A percentile compares a stretch with the other conserved stretches of the same genome.
Conservation (phyloP, 1,284 basidiomycete genomes). For the Ganoderma lingzhi region DNA sequence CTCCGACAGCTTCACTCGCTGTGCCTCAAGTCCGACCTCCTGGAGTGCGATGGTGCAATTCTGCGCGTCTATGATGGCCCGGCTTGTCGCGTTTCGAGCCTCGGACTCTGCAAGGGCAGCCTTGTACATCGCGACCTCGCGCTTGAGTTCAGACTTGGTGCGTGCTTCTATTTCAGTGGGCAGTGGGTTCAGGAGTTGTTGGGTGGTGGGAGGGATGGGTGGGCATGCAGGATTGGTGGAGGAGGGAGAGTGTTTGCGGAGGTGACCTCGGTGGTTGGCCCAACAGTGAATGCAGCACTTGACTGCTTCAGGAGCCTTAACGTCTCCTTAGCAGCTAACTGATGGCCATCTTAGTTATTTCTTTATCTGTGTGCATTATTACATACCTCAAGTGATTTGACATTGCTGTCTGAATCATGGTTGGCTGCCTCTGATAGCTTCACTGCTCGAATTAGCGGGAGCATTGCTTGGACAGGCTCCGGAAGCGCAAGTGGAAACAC, state of each 20-base stretch:
- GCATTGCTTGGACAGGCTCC: constrained; percentile 1
- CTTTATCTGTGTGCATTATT: neutral
- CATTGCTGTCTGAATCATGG: neutral
- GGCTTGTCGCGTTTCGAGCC: neutral
- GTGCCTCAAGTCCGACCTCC: too few relatives aligned
- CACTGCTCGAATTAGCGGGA: neutral
- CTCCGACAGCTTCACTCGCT: too few relatives aligned
- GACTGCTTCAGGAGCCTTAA: neutral
- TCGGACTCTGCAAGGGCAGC: neutral
- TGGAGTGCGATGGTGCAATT: too few relatives aligned
- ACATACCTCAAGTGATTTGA: neutral
- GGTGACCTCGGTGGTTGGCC: neutral
- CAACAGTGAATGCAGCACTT: neutral
- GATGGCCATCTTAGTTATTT: neutral
- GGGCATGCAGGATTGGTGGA: constrained; percentile 4
- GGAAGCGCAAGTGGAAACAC: neutral
- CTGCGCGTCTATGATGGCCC: neutral
- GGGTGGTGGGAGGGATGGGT: neutral
- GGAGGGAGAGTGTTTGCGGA: neutral
- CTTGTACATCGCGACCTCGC: neutral
- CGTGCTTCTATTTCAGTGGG: neutral
- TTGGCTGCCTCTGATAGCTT: neutral
- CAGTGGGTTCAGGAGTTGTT: neutral
- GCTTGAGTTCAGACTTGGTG: neutral
- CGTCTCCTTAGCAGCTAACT: neutral